Percentiles rank a stretch among this genome's conserved stretches.
Conservation (phyloP, 345 rosid species). For the Lepidium aucheri region DNA sequence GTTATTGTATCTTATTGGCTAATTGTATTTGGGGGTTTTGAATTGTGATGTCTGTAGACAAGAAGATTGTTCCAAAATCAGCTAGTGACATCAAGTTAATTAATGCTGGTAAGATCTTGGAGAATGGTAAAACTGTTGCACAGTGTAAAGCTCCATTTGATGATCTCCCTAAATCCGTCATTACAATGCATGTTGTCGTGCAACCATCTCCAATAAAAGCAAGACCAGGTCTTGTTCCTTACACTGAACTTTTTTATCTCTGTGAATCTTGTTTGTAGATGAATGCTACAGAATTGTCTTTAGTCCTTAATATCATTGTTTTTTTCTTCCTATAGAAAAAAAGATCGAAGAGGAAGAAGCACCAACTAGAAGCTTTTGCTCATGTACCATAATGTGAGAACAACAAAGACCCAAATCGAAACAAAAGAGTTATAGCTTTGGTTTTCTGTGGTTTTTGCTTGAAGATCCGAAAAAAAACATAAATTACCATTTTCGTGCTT, state of each 20-base stretch:
- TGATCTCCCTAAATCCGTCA: conserved; percentile 58
- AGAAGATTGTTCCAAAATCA: conserved; percentile 63
- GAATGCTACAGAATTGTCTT: background rate
- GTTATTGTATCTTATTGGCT: background rate
- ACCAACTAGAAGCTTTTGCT: conserved; percentile 46
- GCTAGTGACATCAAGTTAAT: conserved; percentile 84
- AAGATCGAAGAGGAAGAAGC: conserved; percentile 58
- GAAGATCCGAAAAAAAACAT: background rate
- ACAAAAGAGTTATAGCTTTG: conserved; percentile 3
- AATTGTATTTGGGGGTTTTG: background rate
- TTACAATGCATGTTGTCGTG: conserved; percentile 95
- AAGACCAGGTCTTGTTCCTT: conserved; percentile 41
- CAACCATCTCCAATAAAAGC: conserved; percentile 67
- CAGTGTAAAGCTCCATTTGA: conserved; percentile 80
- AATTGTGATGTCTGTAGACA: conserved; percentile 37
- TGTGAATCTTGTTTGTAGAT: background rate
- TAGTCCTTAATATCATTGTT: background rate
- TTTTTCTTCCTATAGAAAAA: conserved; percentile 45
- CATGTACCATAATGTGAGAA: conserved; percentile 64
- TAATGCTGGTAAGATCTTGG: conserved; percentile 84
- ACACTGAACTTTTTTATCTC: background rate
- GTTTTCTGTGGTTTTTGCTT: background rate
- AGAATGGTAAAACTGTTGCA: conserved; percentile 73
- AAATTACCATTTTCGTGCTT: background rate
- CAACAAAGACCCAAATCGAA: background rate